These are phyloP conservation scores for Apiospora pterosperma DNA, from an alignment of 2,329 filamentous ascomycete genomes.

Conservation along the genomic window DNA sequence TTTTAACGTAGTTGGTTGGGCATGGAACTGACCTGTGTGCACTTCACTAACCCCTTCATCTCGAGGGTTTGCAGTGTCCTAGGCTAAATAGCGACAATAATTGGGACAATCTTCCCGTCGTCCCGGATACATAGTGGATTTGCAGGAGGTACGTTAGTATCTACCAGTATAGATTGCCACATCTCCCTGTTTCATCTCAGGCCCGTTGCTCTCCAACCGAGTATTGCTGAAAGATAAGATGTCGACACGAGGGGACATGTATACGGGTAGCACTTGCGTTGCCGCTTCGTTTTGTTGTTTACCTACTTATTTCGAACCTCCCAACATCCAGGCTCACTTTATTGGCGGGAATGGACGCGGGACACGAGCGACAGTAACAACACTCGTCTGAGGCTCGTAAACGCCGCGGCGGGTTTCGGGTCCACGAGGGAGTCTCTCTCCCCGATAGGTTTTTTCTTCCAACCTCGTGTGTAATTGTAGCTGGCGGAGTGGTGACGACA, in stretches of 20 bases:
- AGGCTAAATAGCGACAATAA: background rate
- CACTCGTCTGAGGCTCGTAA: background rate
- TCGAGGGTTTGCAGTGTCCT: background rate
- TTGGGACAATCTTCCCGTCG: background rate
- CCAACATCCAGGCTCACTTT: background rate
- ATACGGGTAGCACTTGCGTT: background rate
- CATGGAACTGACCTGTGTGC: background rate
- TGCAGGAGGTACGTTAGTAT: background rate
- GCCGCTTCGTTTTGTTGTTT: background rate
- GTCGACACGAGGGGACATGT: background rate
- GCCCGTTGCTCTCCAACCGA: background rate
- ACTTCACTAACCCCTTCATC: background rate
- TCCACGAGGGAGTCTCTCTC: background rate
- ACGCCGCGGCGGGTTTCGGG: background rate
- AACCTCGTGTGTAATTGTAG: background rate
- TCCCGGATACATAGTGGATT: background rate
- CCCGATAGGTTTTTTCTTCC: background rate
- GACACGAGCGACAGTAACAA: background rate
- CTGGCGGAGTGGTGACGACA: constrained; percentile 1
- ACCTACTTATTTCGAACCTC: background rate
- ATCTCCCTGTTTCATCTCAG: background rate
- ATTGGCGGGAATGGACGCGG: background rate
- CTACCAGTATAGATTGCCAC: background rate
- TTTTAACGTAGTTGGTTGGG: background rate
- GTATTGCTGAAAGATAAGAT: background rate